Conservation (phyloP, 129 eudicot genomes). For the Erigeron canadensis region DNA sequence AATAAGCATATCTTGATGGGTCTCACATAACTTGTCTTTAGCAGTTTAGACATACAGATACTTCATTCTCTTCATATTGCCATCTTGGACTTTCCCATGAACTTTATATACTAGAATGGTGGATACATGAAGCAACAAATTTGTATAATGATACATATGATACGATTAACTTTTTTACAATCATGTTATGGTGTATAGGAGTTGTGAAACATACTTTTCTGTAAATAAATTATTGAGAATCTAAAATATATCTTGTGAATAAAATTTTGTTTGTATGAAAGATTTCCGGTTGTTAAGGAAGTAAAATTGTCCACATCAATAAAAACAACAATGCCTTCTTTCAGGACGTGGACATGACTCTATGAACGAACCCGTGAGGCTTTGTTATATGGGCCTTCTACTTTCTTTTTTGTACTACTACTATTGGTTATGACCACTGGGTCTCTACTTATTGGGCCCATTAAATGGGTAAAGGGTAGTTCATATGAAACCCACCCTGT, state of each 20-base stretch:
- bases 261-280: not conserved
- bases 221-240: not conserved
- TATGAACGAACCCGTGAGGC: slow-evolving; percentile 10
- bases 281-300: not conserved
- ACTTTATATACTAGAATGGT: too few relatives aligned
- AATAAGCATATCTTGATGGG: slow-evolving; percentile 6
- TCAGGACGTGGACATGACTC: slow-evolving; percentile 2
- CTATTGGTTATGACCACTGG: not conserved
- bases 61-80: not conserved
- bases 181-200: not conserved
- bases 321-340: not conserved
- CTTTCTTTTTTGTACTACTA: not conserved
- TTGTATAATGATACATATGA: not conserved
- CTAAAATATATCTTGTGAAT: not conserved
- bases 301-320: not conserved
- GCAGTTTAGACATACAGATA: not conserved
- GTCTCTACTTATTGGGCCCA: slow-evolving; percentile 13
- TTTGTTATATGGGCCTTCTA: slow-evolving; percentile 22
- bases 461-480: not conserved
- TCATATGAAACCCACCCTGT: not conserved
- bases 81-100: not conserved
- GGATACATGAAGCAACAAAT: not conserved
- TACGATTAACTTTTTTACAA: not conserved
- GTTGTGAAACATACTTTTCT: too few relatives aligned
- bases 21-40: slow-evolving; percentile 5